phyloP scores from a whole-genome alignment of 2,329 filamentous ascomycete genomes.

The Xylariaceae sp. region DNA sequence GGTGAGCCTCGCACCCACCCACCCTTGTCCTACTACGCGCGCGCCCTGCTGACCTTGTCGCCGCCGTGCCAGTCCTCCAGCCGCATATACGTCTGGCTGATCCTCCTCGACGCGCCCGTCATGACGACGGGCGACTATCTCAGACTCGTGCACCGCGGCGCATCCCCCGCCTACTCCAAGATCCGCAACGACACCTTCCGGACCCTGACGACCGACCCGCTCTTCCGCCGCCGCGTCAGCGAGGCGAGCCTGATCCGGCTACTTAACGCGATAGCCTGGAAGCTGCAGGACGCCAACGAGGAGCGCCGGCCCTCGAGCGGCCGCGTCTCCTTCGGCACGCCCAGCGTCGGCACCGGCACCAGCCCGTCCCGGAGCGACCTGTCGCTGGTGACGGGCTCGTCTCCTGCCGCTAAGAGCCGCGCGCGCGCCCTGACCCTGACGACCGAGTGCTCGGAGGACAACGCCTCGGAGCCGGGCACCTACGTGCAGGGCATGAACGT shows the following conservation, averaged over 20 bases:
- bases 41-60: slow-evolving; percentile 8
- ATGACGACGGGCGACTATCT: slow-evolving; percentile 85
- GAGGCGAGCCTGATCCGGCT: slow-evolving; percentile 92
- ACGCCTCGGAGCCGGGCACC: slow-evolving; percentile 62
- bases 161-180: slow-evolving; percentile 91
- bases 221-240: slow-evolving; percentile 90
- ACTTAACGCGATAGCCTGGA: slow-evolving; percentile 93
- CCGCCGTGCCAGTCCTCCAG: slow-evolving; percentile 63
- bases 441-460: slow-evolving; percentile 56
- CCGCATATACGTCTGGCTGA: slow-evolving; percentile 93
- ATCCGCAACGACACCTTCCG: slow-evolving; percentile 98
- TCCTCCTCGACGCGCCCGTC: slow-evolving; percentile 81
- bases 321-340: slow-evolving; percentile 23
- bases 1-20: slow-evolving; percentile 38
- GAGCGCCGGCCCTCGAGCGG: slow-evolving; percentile 28
- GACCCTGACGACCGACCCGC: slow-evolving; percentile 90
- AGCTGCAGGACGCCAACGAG: slow-evolving; percentile 70
- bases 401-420: slow-evolving; percentile 40
- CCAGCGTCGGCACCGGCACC: slow-evolving; percentile 26
- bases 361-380: slow-evolving; percentile 31
- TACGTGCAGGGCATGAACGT: slow-evolving; percentile 99
- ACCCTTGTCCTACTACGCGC: not conserved
- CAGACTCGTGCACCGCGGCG: slow-evolving; percentile 80
- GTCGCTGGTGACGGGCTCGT: slow-evolving; percentile 33
- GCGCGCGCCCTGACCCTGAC: slow-evolving; percentile 53